Base-by-base conservation (phyloP, 2,329 filamentous ascomycete genomes). In the Curvularia spicifera region DNA sequence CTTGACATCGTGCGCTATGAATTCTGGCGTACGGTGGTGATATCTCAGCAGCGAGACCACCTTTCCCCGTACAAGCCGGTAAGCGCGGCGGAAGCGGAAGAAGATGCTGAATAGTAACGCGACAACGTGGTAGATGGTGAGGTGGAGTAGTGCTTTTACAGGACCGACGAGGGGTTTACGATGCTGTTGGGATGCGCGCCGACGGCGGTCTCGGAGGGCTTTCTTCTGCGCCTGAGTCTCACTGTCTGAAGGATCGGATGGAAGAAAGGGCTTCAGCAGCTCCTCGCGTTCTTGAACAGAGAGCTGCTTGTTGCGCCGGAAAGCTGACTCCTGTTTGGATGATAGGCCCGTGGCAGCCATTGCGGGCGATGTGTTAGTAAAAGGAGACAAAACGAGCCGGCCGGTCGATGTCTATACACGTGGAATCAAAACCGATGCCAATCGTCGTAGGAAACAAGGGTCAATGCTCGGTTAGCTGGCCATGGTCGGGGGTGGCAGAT, bases 21-120 rank as follows among this genome's bases (percentile, higher is more conserved):
- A 87, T 74, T 96, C 91, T 7, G 95, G 95, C 0, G 94, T 96
- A 51, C 91, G 91, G 78, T 99, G 95, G 79, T 99, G 96, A 80
- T 99, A 95, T 76, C 94, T 93, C 53, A 96, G 83, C 60, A 98
- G 85, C 9, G 91, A 91, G 52, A 92, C 86, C 63, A 94, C 81
- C 59, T 91, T 88, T 75, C 95, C 90, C 66, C 87, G 82, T 49
- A 96, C 84, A 8, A 89, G 86, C 75, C 94, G 89, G 79, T 92
- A 95, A 54, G 87, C 86, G 73, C 92, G 88, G 57, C 93, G 88
- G 57, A 91, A 79, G 62, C 93, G 90, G 66, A 97, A 89, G 76
- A 95, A 96, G 64, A 98, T 81, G 6, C 91, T 94, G 79, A 97
- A 98, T 66, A 97, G 75, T 61, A 89, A 84, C 71, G 97, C 92